Evolutionary conservation across 805 yeast species (phyloP).

Genomic region (Tetrapisispora arboricola): DNA sequence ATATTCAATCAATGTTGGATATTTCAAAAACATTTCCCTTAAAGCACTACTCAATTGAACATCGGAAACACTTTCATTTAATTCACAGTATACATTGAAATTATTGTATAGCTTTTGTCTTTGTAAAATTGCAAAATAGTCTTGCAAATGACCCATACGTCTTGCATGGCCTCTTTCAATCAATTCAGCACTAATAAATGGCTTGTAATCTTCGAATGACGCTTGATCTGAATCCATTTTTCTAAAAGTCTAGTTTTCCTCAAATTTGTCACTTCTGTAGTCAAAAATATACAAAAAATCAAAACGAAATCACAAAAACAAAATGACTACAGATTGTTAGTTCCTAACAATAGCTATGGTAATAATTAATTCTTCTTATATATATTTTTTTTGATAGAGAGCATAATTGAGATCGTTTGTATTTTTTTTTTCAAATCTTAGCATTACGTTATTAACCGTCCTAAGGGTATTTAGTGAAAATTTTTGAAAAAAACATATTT

Average conservation of each 20-base stretch:
- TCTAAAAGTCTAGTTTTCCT: background rate
- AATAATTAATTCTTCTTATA: too few species aligned
- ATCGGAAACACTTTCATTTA: constrained; percentile 7
- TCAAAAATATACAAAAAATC: too few species aligned
- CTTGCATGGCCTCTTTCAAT: constrained; percentile 22
- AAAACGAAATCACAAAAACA: too few species aligned
- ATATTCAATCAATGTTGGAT: constrained; percentile 15
- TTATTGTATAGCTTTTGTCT: constrained; percentile 20
- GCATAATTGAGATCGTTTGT: too few species aligned
- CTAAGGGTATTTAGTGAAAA: too few species aligned
- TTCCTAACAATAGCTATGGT: too few species aligned
- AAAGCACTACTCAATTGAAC: constrained; percentile 9
- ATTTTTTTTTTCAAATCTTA: too few species aligned
- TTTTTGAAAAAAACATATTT: too few species aligned
- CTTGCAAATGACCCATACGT: constrained; percentile 22
- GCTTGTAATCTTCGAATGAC: constrained; percentile 3
- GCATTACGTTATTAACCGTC: too few species aligned
- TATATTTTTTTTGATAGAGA: too few species aligned
- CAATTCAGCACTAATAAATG: constrained; percentile 7
- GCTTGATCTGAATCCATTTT: background rate
- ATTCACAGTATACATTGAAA: constrained; percentile 15
- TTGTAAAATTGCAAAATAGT: constrained; percentile 17
- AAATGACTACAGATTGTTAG: too few species aligned
- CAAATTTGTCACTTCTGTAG: too few species aligned
- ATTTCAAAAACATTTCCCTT: constrained; percentile 11